Evolutionary conservation across 495 filamentous ascomycete genomes (phyloP).

Genomic region (Entonaema liquescens): DNA sequence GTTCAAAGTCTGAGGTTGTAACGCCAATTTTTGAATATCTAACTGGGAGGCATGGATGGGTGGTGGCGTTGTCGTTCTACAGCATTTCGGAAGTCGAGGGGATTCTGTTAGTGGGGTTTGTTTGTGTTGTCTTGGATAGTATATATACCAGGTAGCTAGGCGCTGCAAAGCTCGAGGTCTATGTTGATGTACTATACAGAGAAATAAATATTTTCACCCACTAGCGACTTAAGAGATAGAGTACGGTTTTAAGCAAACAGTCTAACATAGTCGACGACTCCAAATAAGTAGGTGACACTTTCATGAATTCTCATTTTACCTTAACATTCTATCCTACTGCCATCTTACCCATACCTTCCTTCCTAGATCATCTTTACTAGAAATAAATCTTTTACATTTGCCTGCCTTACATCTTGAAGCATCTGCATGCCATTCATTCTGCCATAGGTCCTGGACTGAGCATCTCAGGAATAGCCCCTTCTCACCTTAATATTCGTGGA

Average conservation of each 20-base stretch:
- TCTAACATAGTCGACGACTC: too few relatives aligned
- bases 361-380: neutral
- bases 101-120: neutral
- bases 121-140: neutral
- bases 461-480: too few relatives aligned
- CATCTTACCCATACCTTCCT: neutral
- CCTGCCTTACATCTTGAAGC: neutral
- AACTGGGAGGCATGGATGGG: neutral
- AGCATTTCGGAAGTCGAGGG: neutral
- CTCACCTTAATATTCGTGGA: too few relatives aligned
- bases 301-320: neutral
- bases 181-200: neutral
- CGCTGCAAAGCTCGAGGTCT: neutral
- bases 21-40: neutral
- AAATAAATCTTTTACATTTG: neutral
- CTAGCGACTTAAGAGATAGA: too few relatives aligned
- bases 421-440: neutral
- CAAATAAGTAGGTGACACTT: neutral
- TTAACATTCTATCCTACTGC: neutral
- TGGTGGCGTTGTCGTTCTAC: neutral
- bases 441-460: neutral
- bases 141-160: too few relatives aligned
- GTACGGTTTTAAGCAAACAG: too few relatives aligned
- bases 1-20: conserved; percentile 58
- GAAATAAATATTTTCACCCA: too few relatives aligned